Base-by-base conservation (phyloP, 1,284 basidiomycete genomes). In the Naganishia sp. region DNA sequence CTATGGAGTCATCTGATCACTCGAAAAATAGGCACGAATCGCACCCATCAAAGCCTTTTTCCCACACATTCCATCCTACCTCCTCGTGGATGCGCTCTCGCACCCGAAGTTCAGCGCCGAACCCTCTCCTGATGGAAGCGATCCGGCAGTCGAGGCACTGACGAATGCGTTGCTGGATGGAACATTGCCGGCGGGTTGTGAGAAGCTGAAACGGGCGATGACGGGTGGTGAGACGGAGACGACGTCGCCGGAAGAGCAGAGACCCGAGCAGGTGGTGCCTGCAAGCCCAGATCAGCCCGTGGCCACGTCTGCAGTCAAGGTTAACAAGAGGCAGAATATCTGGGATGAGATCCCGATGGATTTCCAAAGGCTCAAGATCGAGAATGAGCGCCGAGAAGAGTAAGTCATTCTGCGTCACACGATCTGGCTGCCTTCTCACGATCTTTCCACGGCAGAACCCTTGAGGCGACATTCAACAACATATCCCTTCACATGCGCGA, bases 401-500 rank as follows among this genome's bases (percentile, higher is more conserved):
- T 87, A 72, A 43, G 82, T 68, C 53, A 31, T 69, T 36, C 49
- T 43, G 48, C 36, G 39, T 13, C 15, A 7, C 50, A 21, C n/a
- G 23, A 31, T 33, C 50, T 6, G 16, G 16, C 15, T 33, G 16
- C 28, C n/a, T 7, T 28, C 28, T 28, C 28, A 28, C 28, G 28
- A 28, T 13, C 28, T 15, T 82, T 16, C 7, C 48, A 9, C 55
- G 39, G 31, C 55, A 28, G 28, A 28, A 28, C 50, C 9, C 28
- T 61, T 80, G 84, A 36, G 82, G 81, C 2, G 71, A 77, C 25
- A 74, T 78, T 11, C 75, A 86, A 9, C 73, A 79, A 83, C 1
- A 86, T 87, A 72, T 84, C 87, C 4, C 87, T 88, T 53, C 83
- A 87, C 72, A 87, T 92, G 83, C 92, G 92, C 73, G 86, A 85